Conservation (phyloP, 1,139 yeast genomes). For the Candida sp. region DNA sequence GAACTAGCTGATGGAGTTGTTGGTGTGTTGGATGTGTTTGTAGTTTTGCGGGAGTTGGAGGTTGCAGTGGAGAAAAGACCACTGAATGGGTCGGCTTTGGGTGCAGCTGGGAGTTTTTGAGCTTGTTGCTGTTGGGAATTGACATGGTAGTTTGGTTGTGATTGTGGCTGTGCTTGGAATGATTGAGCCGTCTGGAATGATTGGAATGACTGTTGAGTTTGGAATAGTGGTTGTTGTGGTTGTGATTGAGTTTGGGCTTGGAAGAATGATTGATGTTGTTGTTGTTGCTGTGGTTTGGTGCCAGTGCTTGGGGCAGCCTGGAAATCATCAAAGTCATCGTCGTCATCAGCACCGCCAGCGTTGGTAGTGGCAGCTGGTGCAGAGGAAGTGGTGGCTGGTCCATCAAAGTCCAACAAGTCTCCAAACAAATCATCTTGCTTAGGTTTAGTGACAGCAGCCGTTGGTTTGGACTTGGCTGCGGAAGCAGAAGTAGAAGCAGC, state of each 20-base stretch:
- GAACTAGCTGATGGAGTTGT: conserved; percentile 6
- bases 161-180: too few relatives aligned
- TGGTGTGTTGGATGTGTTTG: background rate
- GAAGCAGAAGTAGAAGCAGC: conserved; percentile 48
- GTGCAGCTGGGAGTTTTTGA: background rate
- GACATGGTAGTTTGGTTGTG: background rate
- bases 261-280: conserved; percentile 12
- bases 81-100: background rate
- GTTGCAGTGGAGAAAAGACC: background rate
- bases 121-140: conserved; percentile 2
- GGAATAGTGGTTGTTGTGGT: conserved; percentile 14
- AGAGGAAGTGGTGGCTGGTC: conserved; percentile 19
- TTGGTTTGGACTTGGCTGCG: conserved; percentile 6
- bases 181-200: too few relatives aligned
- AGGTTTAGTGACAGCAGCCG: conserved; percentile 21
- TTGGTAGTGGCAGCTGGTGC: conserved; percentile 1
- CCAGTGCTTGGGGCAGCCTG: conserved; percentile 68
- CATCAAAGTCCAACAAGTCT: conserved; percentile 61
- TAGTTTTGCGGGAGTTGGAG: background rate
- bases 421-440: conserved; percentile 48
- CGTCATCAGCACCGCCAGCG: conserved; percentile 46
- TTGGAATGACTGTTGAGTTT: background rate
- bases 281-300: conserved; percentile 25
- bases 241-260: conserved; percentile 19
- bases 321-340: conserved; percentile 94